A percentile compares a stretch with the other conserved stretches of the same genome.
phyloP scores from a whole-genome alignment of 2,329 filamentous ascomycete genomes.

The Aspergillus novofumigatus region DNA sequence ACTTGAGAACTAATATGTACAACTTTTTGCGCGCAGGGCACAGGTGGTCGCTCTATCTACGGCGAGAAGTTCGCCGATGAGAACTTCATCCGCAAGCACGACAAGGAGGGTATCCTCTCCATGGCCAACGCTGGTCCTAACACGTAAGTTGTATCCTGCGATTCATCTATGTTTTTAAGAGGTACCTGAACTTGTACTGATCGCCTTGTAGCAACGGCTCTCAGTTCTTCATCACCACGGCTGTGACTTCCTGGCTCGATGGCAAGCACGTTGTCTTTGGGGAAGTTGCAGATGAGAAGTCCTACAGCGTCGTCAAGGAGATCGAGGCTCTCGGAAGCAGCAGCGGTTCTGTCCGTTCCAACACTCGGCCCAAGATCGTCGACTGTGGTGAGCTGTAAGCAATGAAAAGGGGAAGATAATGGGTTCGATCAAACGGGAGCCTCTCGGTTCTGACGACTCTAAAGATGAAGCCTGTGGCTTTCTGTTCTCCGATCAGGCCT shows the following conservation, averaged over 20 bases:
- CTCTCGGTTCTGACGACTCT: not conserved
- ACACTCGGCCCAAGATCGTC: conserved; percentile 53
- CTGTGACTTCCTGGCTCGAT: conserved; percentile 63
- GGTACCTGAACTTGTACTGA: conserved; percentile 1
- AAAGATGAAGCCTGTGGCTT: conserved; percentile 9
- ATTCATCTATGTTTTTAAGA: not conserved
- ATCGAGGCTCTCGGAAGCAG: conserved; percentile 57
- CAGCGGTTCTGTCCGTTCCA: conserved; percentile 50
- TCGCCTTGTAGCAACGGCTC: conserved; percentile 55
- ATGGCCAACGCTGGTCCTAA: conserved; percentile 96
- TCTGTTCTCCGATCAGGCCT: conserved; percentile 10
- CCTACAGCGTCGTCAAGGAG: conserved; percentile 53
- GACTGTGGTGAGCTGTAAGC: conserved; percentile 46
- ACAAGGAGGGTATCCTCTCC: conserved; percentile 72
- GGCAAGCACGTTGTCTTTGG: conserved; percentile 69
- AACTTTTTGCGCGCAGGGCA: conserved; percentile 57
- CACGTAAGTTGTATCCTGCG: conserved; percentile 55
- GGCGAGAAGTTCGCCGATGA: conserved; percentile 91
- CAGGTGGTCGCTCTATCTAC: conserved; percentile 90
- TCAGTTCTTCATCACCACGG: conserved; percentile 70
- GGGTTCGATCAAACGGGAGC: conserved; percentile 3
- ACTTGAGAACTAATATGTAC: conserved; percentile 9
- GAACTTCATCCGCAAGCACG: conserved; percentile 79
- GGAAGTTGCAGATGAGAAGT: conserved; percentile 54
- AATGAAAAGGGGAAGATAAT: not conserved